Percentiles rank a stretch among this genome's conserved stretches.
Conservation (phyloP, 495 filamentous ascomycete species). For the Cudoniella acicularis region DNA sequence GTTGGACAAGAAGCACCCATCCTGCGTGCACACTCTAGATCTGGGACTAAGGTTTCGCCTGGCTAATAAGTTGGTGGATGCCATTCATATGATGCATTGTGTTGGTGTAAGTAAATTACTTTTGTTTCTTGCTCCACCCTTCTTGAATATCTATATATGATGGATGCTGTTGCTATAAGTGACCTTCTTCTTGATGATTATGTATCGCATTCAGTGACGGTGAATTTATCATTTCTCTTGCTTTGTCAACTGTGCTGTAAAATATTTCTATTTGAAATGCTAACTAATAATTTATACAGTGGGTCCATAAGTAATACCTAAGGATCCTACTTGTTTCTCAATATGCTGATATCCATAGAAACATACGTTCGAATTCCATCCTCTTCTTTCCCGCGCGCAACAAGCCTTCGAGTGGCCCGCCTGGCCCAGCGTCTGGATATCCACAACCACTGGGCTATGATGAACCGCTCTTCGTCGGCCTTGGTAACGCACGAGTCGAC, state of each 20-base stretch:
- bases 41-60: constrained; percentile 21
- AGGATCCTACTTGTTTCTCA: background rate
- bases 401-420: constrained; percentile 13
- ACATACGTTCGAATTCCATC: constrained; percentile 25
- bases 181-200: no score
- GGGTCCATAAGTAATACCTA: constrained; percentile 20
- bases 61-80: constrained; percentile 23
- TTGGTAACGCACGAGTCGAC: constrained; percentile 15
- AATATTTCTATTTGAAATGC: background rate
- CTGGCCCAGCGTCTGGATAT: constrained; percentile 15
- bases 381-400: constrained; percentile 24
- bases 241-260: background rate
- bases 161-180: no score
- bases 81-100: constrained; percentile 26
- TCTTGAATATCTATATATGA: background rate
- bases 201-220: no score
- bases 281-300: background rate
- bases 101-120: constrained; percentile 6
- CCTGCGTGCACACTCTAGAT: constrained; percentile 20
- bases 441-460: constrained; percentile 22
- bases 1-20: constrained; percentile 17
- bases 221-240: background rate
- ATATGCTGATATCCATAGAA: constrained; percentile 3
- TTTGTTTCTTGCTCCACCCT: background rate
- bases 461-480: constrained; percentile 20